phyloP scores from a whole-genome alignment of 2,329 filamentous ascomycete species.

The Penicillium griseofulvum region DNA sequence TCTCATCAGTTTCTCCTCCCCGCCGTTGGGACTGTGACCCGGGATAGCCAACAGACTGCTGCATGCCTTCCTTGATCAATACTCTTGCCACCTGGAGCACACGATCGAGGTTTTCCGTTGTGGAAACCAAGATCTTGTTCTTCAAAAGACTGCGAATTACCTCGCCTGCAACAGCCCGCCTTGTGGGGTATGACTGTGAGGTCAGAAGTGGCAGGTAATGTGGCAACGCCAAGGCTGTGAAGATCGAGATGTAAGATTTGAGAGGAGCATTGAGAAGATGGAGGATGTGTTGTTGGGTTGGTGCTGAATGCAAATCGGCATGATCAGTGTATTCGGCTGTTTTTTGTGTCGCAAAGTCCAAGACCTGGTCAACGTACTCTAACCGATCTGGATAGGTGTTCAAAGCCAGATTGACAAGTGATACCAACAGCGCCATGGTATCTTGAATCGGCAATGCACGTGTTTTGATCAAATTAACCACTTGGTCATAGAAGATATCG shows the following conservation, averaged over 20 bases:
- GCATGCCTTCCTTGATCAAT: slow-evolving; percentile 87
- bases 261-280: slow-evolving; percentile 87
- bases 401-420: slow-evolving; percentile 84
- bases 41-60: slow-evolving; percentile 78
- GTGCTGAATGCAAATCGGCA: slow-evolving; percentile 85
- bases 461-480: slow-evolving; percentile 86
- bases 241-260: slow-evolving; percentile 85
- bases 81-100: slow-evolving; percentile 86
- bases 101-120: slow-evolving; percentile 76
- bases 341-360: slow-evolving; percentile 84
- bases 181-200: slow-evolving; percentile 87
- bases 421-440: slow-evolving; percentile 90
- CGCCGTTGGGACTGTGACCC: slow-evolving; percentile 72
- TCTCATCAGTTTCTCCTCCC: slow-evolving; percentile 87
- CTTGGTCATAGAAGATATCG: slow-evolving; percentile 95
- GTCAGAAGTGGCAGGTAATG: slow-evolving; percentile 88
- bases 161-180: slow-evolving; percentile 85
- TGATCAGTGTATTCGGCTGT: slow-evolving; percentile 87
- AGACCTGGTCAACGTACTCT: slow-evolving; percentile 92
- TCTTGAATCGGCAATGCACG: slow-evolving; percentile 92
- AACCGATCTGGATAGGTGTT: slow-evolving; percentile 92
- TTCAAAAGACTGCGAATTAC: slow-evolving; percentile 79
- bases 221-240: slow-evolving; percentile 90
- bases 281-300: slow-evolving; percentile 84
- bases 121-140: slow-evolving; percentile 76